These are phyloP conservation scores for Chlorella ohadii DNA, from an alignment of 139 green algal species.

Conservation along the genomic window DNA sequence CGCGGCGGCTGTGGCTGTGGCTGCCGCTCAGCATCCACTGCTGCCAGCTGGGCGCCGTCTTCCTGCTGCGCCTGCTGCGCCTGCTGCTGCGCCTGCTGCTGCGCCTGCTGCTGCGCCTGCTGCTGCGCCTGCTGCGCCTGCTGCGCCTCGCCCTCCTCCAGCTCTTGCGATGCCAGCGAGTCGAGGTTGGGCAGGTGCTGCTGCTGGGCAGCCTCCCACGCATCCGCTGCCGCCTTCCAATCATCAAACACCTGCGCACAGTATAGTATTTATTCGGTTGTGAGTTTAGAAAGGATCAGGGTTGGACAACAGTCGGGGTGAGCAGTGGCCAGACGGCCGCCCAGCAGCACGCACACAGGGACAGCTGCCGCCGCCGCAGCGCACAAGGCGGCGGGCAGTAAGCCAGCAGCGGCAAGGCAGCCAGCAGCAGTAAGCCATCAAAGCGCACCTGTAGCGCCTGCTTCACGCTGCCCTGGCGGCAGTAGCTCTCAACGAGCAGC, in stretches of 20 bases:
- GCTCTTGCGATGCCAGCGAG: neutral
- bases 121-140: neutral
- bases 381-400: no score
- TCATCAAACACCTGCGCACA: conserved; percentile 67
- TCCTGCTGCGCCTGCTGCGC: neutral
- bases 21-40: no score
- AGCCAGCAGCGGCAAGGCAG: no score
- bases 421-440: no score
- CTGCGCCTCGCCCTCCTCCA: neutral
- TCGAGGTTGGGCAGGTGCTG: conserved; percentile 16
- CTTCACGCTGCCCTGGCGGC: conserved; percentile 39
- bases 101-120: neutral
- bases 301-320: no score
- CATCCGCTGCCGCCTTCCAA: conserved; percentile 51
- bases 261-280: no score
- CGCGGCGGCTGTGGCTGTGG: no score
- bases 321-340: no score
- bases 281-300: no score
- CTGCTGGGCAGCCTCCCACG: conserved; percentile 34
- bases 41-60: no score
- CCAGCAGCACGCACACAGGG: no score
- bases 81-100: neutral
- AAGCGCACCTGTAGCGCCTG: conserved; percentile 43
- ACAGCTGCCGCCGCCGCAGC: no score
- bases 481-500: conserved; percentile 56